These are phyloP conservation scores for Epicoccum sorghinum DNA, from an alignment of 2,329 filamentous ascomycete genomes.

Conservation along the genomic window DNA sequence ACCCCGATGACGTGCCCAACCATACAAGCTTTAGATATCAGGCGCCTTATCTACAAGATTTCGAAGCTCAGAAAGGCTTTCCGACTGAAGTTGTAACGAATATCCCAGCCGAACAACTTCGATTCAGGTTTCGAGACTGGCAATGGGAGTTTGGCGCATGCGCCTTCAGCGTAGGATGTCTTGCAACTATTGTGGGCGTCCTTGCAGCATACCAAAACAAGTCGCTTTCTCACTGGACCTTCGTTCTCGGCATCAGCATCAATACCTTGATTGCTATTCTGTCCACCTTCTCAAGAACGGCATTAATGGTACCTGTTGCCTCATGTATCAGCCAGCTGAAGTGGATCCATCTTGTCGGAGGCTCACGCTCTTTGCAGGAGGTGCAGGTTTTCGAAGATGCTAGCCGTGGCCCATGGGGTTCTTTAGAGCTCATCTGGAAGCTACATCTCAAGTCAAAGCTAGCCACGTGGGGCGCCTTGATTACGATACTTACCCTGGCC, in stretches of 20 bases:
- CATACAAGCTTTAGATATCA: too few relatives aligned
- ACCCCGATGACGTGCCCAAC: too few relatives aligned
- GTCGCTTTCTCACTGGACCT: conserved; percentile 8
- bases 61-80: too few relatives aligned
- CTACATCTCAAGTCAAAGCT: background rate
- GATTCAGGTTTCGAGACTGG: conserved; percentile 6
- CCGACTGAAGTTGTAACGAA: background rate
- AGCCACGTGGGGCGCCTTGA: background rate
- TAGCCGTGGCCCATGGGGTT: conserved; percentile 31
- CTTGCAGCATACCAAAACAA: conserved; percentile 2
- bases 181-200: conserved; percentile 4
- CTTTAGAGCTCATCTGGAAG: conserved; percentile 6
- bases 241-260: conserved; percentile 2
- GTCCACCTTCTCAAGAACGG: conserved; percentile 28
- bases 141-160: conserved; percentile 16
- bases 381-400: conserved; percentile 37
- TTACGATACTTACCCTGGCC: background rate
- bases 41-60: too few relatives aligned
- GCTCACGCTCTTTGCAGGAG: conserved; percentile 22
- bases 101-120: background rate
- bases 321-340: conserved; percentile 41
- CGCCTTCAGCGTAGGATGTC: conserved; percentile 5
- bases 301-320: conserved; percentile 34
- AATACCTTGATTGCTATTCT: conserved; percentile 17
- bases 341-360: conserved; percentile 29